Base-by-base conservation (phyloP, 2,329 filamentous ascomycete species). In the Fusarium equiseti region DNA sequence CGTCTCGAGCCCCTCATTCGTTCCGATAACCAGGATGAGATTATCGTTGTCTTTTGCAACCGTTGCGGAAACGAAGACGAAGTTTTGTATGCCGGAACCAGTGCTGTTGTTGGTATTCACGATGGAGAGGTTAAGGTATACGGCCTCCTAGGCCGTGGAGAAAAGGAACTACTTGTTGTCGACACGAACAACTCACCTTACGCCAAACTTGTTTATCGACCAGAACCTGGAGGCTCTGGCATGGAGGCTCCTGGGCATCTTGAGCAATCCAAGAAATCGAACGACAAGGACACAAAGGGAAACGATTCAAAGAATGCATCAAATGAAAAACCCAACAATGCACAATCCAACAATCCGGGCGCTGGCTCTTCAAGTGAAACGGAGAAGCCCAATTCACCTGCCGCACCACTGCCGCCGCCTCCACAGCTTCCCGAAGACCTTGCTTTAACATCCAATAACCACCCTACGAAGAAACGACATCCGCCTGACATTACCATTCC, bases 11-110 rank as follows among this genome's bases (percentile, higher is more conserved):
- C 92, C 0, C 57, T 91, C 0, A 88, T 91, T 31, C 82, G 85
- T 12, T 75, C 81, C 0, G 83, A 89, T 3, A 80, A 67, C 0
- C 74, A 83, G 0, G 85, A 88, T 0, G 90, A 93, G 60, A 85
- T 91, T 20, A 88, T 92, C 38, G 83, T 95, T 0, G 84, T 95
- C 0, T 86, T 94, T 69, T 89, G 88, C 48, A 95, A 96, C 76
- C 85, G 92, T 5, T 87, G 86, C 31, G 93, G 92, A 0, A 83
- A 81, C 2, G 93, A 95, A 72, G 87, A 84, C 8, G 85, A 89
- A 0, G 89, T 85, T 1, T 85, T 88, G 1, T 96, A 93, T 78
- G 90, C 92, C 0, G 93, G 93, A 0, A 94, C 91, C 0, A 94
- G 90, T 65, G 87, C 90, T 0, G 90, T 95, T 0, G 79, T 95